These are phyloP conservation scores for Coniella lustricola DNA, from an alignment of 2,329 filamentous ascomycete genomes.

Conservation along the genomic window DNA sequence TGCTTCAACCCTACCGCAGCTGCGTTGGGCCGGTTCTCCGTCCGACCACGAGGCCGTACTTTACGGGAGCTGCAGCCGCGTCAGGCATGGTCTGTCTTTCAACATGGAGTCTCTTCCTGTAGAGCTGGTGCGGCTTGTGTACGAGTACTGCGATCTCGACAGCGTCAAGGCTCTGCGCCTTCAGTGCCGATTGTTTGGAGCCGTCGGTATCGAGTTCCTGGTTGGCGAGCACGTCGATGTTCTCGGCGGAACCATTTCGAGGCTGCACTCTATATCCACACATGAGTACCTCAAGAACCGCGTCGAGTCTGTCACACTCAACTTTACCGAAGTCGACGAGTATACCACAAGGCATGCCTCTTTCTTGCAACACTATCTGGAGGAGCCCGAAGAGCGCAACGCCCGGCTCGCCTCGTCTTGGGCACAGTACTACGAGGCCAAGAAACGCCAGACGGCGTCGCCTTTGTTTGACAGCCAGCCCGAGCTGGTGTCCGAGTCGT, in stretches of 20 bases:
- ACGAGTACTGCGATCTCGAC: conserved; percentile 31
- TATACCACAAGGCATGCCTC: conserved; percentile 31
- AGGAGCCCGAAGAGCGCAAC: conserved; percentile 30
- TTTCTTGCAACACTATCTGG: conserved; percentile 30
- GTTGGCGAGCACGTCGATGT: conserved; percentile 34
- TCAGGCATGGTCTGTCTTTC: conserved; percentile 13
- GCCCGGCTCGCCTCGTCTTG: conserved; percentile 30
- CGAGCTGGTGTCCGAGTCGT: conserved; percentile 31
- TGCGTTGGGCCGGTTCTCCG: background rate
- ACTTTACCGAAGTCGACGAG: conserved; percentile 36
- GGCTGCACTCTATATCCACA: conserved; percentile 36
- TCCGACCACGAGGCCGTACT: conserved; percentile 2
- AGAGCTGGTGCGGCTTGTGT: conserved; percentile 37
- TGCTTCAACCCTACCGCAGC: conserved; percentile 1
- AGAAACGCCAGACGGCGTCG: conserved; percentile 26
- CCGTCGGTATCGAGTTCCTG: conserved; percentile 36
- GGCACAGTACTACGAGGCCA: conserved; percentile 30
- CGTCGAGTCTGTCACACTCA: conserved; percentile 38
- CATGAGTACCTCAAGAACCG: conserved; percentile 34
- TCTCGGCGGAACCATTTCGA: conserved; percentile 36
- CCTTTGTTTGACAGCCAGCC: conserved; percentile 30
- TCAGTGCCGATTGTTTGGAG: conserved; percentile 30
- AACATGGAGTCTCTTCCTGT: conserved; percentile 26
- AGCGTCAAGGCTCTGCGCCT: conserved; percentile 36
- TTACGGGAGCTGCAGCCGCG: conserved; percentile 10